These are phyloP conservation scores for Fomes fomentarius DNA, from an alignment of 1,284 basidiomycete genomes.

Conservation along the genomic window DNA sequence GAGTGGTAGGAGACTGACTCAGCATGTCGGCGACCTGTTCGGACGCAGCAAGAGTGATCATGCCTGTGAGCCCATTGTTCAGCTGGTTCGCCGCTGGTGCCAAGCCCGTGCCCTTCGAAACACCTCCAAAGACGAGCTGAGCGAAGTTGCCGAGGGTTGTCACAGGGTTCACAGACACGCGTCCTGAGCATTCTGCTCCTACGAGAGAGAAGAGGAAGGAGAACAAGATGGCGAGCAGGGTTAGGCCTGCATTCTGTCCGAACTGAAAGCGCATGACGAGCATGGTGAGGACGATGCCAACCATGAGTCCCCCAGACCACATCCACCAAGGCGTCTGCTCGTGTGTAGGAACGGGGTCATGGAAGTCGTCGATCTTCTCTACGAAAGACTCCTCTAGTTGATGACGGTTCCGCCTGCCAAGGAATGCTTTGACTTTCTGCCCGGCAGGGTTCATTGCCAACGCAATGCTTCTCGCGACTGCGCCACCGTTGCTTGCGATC, in stretches of 20 bases:
- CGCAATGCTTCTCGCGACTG: slow-evolving; percentile 17
- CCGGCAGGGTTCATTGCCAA: slow-evolving; percentile 16
- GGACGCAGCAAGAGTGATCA: slow-evolving; percentile 60
- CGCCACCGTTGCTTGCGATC: slow-evolving; percentile 23
- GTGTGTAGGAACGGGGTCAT: slow-evolving; percentile 46
- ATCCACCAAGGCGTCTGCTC: slow-evolving; percentile 59
- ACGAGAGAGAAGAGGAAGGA: slow-evolving; percentile 53
- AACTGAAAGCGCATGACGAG: slow-evolving; percentile 57
- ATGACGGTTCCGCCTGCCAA: not conserved
- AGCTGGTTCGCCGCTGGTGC: slow-evolving; percentile 44
- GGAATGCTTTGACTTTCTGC: not conserved
- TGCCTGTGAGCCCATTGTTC: slow-evolving; percentile 63
- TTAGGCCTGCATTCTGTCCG: slow-evolving; percentile 53
- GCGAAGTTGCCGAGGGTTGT: slow-evolving; percentile 55
- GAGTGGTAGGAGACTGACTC: slow-evolving; percentile 2
- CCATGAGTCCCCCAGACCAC: slow-evolving; percentile 55
- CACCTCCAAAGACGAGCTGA: slow-evolving; percentile 50
- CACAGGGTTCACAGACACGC: slow-evolving; percentile 62
- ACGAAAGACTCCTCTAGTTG: too few relatives aligned
- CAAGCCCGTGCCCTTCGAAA: slow-evolving; percentile 50
- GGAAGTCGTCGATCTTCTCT: slow-evolving; percentile 41
- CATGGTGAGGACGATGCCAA: slow-evolving; percentile 56
- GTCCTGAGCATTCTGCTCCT: slow-evolving; percentile 64
- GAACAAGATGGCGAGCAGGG: slow-evolving; percentile 66
- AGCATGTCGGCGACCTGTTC: slow-evolving; percentile 66